Evolutionary conservation across 768 basidiomycete genomes (phyloP).

Genomic region (Suillus americanus): DNA sequence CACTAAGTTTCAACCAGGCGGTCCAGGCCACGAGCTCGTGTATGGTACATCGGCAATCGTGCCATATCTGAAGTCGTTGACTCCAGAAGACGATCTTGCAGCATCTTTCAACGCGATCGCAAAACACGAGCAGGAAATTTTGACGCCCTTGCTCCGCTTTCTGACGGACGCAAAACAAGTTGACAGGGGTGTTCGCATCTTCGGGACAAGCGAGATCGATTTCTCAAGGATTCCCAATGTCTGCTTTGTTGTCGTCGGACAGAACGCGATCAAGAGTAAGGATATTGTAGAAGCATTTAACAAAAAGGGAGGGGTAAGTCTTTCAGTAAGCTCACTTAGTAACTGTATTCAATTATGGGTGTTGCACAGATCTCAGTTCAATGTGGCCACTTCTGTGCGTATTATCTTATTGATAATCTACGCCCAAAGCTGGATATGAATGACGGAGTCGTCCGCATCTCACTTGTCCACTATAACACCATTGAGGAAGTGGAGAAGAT

Average conservation of each 20-base stretch:
- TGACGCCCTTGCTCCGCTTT: conserved; percentile 54
- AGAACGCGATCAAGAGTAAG: conserved; percentile 53
- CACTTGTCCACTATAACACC: conserved; percentile 80
- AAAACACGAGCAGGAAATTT: conserved; percentile 57
- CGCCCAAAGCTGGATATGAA: conserved; percentile 56
- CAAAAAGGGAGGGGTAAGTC: conserved; percentile 57
- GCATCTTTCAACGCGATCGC: conserved; percentile 59
- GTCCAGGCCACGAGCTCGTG: conserved; percentile 71
- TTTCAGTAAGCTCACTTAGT: not conserved
- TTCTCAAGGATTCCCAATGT: conserved; percentile 61
- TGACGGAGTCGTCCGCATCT: conserved; percentile 74
- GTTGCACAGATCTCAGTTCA: conserved; percentile 68
- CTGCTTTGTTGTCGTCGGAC: conserved; percentile 67
- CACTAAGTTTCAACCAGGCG: conserved; percentile 71
- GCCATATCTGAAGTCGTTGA: conserved; percentile 63
- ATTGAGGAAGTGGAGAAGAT: conserved; percentile 65
- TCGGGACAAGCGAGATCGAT: conserved; percentile 54
- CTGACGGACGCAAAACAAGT: conserved; percentile 49
- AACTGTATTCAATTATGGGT: not conserved
- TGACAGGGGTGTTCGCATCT: conserved; percentile 61
- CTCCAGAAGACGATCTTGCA: conserved; percentile 44
- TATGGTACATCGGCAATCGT: conserved; percentile 60
- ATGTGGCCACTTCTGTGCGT: conserved; percentile 78
- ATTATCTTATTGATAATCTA: conserved; percentile 54
- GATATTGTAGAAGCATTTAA: conserved; percentile 70